phyloP scores from a whole-genome alignment of 2,329 filamentous ascomycete species.

The Helotiales sp. region DNA sequence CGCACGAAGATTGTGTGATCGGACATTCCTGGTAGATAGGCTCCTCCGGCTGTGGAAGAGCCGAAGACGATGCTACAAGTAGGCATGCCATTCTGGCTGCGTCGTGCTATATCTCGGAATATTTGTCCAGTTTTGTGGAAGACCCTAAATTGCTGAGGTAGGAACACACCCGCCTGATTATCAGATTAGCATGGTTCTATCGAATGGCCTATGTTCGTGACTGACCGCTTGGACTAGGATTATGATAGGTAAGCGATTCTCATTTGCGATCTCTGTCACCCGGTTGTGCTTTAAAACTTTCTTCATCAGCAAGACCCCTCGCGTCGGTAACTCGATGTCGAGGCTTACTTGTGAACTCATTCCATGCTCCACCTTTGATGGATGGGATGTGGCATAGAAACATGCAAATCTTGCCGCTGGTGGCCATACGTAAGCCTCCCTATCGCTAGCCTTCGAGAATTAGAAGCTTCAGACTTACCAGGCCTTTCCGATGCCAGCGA shows the following conservation, averaged over 20 bases:
- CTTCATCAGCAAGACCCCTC: too few relatives aligned
- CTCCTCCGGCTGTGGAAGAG: slow-evolving; percentile 50
- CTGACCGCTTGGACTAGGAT: slow-evolving; percentile 47
- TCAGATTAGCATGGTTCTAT: too few relatives aligned
- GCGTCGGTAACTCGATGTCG: too few relatives aligned
- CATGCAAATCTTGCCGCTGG: slow-evolving; percentile 45
- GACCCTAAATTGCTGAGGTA: slow-evolving; percentile 52
- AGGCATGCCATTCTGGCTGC: slow-evolving; percentile 46
- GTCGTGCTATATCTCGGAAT: slow-evolving; percentile 48
- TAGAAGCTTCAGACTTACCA: too few relatives aligned
- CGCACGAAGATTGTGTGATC: slow-evolving; percentile 51
- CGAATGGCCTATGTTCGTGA: too few relatives aligned
- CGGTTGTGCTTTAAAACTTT: slow-evolving; percentile 46
- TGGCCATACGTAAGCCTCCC: too few relatives aligned
- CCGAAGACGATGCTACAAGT: slow-evolving; percentile 53
- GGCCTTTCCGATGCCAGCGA: slow-evolving; percentile 47
- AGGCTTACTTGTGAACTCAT: slow-evolving; percentile 44
- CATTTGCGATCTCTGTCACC: slow-evolving; percentile 46
- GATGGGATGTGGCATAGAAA: slow-evolving; percentile 50
- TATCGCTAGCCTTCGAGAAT: too few relatives aligned
- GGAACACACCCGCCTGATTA: slow-evolving; percentile 46
- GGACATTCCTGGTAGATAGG: slow-evolving; percentile 49
- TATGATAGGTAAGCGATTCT: slow-evolving; percentile 49
- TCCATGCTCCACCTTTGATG: slow-evolving; percentile 50
- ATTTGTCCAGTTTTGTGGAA: slow-evolving; percentile 51